Base-by-base conservation (phyloP, 805 yeast species). In the Candida taoyuanica region DNA sequence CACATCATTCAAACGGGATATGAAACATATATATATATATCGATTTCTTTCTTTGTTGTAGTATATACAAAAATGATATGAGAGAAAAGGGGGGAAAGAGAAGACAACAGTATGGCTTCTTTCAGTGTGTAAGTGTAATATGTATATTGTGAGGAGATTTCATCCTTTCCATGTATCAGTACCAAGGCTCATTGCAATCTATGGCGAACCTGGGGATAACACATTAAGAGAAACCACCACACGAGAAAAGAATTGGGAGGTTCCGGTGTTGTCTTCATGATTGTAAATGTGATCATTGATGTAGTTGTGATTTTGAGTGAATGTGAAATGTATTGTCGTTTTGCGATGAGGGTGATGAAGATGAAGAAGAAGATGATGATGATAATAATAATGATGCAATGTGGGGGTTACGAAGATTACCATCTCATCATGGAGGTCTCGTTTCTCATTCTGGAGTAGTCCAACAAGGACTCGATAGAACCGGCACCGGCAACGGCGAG, bases 381-480 rank as follows among this genome's bases (percentile, higher is more conserved):
- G n/a, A n/a, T n/a, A n/a, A n/a, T n/a, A n/a, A n/a, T n/a, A n/a
- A n/a, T n/a, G n/a, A n/a, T n/a, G n/a, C n/a, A n/a, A n/a, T n/a
- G n/a, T 12, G 21, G 18, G 17, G 18, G 25, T 15, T 13, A 25
- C 23, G 17, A 17, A 15, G 44, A 35, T 50, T 62, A 77, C 82
- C 82, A 77, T 82, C 94, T 84, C 80, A 83, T 71, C 85, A 82
- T 76, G 57, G 93, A 76, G 88, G 85, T 85, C 58, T 82, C 89
- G 67, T 80, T 81, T 81, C 95, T 82, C 64, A 78, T 68, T 78
- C 91, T 81, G 76, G 70, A 72, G 78, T 85, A 85, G 65, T 85
- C 95, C 61, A 84, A 70, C 65, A 85, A 70, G 50, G 71, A 86
- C 74, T 85, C 95, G 68, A 82, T 83, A 70, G 81, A 85, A 65